Evolutionary conservation across 306 rosid genomes (phyloP).

Genomic region (Medicago truncatula): DNA sequence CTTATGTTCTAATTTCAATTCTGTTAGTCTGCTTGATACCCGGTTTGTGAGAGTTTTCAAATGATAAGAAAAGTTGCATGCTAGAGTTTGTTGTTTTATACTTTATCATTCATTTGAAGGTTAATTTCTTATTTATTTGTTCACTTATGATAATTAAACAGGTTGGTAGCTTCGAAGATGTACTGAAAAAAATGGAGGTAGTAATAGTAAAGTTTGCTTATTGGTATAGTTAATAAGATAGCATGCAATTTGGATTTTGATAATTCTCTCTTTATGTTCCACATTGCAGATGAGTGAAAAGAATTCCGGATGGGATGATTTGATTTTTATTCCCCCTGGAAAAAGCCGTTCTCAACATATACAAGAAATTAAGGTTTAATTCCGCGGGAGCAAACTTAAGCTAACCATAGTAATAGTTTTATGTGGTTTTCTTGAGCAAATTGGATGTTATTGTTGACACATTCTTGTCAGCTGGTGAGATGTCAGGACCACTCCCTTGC

Average conservation of each 20-base stretch:
- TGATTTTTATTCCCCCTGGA: slow-evolving; percentile 94
- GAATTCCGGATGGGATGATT: slow-evolving; percentile 92
- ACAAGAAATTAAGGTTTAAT: slow-evolving; percentile 72
- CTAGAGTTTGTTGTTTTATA: slow-evolving; percentile 30
- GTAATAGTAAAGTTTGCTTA: slow-evolving; percentile 43
- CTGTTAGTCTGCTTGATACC: slow-evolving; percentile 16
- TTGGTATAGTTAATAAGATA: slow-evolving; percentile 23
- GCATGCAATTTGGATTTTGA: slow-evolving; percentile 35
- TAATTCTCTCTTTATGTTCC: slow-evolving; percentile 31
- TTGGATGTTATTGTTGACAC: slow-evolving; percentile 44
- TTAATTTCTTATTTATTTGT: not conserved
- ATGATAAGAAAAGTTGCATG: slow-evolving; percentile 7
- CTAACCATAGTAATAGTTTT: slow-evolving; percentile 45
- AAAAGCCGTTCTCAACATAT: slow-evolving; percentile 85
- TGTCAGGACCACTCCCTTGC: slow-evolving; percentile 38
- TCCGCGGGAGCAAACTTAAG: slow-evolving; percentile 46
- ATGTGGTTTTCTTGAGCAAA: slow-evolving; percentile 45
- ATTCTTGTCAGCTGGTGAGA: slow-evolving; percentile 52
- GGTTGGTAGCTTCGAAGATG: slow-evolving; percentile 97
- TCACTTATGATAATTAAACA: slow-evolving; percentile 45
- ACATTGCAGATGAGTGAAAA: slow-evolving; percentile 72
- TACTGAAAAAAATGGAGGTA: slow-evolving; percentile 96
- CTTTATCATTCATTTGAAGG: slow-evolving; percentile 28
- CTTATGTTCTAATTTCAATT: slow-evolving; percentile 6
- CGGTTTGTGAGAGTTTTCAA: not conserved